phyloP scores from a whole-genome alignment of 2,329 filamentous ascomycete species.

The Calcarisporium arbuscula region DNA sequence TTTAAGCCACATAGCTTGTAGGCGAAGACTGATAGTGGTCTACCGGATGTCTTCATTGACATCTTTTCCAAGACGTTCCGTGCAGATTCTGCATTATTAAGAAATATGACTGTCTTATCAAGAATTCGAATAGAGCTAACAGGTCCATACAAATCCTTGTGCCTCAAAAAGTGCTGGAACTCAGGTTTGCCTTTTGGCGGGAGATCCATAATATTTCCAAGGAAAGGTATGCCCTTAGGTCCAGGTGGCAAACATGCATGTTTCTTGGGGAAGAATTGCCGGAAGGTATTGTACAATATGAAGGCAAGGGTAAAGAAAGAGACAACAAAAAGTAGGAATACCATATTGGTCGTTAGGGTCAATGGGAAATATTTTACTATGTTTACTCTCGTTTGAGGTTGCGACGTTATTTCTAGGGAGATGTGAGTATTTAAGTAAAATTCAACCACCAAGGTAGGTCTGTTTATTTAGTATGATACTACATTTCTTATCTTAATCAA shows the following conservation, averaged over 20 bases:
- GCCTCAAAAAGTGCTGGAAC: constrained; percentile 25
- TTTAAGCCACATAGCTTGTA: constrained; percentile 18
- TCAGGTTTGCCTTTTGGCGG: constrained; percentile 24
- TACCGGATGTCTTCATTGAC: constrained; percentile 14
- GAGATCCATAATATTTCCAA: constrained; percentile 40
- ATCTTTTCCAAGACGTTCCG: constrained; percentile 26
- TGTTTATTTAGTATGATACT: no score
- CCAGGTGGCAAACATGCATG: constrained; percentile 16
- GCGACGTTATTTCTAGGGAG: no score
- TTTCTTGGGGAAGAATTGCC: no score
- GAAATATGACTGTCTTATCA: constrained; percentile 31
- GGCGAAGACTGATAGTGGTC: constrained; percentile 10
- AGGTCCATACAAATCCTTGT: constrained; percentile 24
- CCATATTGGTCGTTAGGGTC: no score
- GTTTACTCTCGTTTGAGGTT: no score
- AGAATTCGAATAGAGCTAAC: constrained; percentile 17
- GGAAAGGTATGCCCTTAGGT: constrained; percentile 27
- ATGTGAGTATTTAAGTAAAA: no score
- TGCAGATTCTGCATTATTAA: constrained; percentile 30
- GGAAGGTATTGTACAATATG: not conserved
- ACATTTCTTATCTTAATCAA: no score
- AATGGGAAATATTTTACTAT: no score
- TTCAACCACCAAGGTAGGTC: no score
- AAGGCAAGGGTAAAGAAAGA: constrained; percentile 3
- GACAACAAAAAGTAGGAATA: no score